Evolutionary conservation across 441 rosid genomes (phyloP), one percentile per base, ranked within the genome.

Genomic region (Erysimum pusillum): DNA sequence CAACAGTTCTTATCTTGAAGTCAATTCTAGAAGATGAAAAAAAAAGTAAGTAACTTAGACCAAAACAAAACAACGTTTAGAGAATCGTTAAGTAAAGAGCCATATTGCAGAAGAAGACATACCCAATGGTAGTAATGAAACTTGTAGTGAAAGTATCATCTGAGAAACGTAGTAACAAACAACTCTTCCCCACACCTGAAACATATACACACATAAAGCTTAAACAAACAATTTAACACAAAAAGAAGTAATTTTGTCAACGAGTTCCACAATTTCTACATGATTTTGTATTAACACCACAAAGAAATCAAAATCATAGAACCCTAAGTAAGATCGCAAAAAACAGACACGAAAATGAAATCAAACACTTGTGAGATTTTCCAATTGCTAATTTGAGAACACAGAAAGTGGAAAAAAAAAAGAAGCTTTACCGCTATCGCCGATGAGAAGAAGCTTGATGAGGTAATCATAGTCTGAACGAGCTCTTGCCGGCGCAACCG

Each of bases 111-210:
- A 38, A 68, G 59, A 63, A 63, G 54, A 60, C 48, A 62, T 62
- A 91, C 97, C 97, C 94, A 63, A 91, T 91, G 51, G 97, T 91
- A 2, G 94, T 91, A 70, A 91, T 89, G 81, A 91, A 91, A 81
- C 97, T 89, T 44, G 97, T 91, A 1, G 97, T 91, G 79, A 91
- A 91, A 75, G 97, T 89, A 74, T 91, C 97, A 76, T 89, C 97
- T 7, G 97, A 89, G 82, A 91, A 91, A 15, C 97, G 90, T 70
- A 91, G 79, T 39, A 91, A 82, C 80, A 91, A 82, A 67, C 97
- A 91, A 87, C 97, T 91, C 81, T 89, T 91, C 14, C 97, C 97
- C 75, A 91, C 94, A 79, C 97, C 90, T 87, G 87, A 82, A 72
- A 22, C 25, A 22, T 10, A 53, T 9, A 41, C 6, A 41, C 6